A percentile compares a stretch with the other conserved stretches of the same genome.
phyloP scores from a whole-genome alignment of 2,329 filamentous ascomycete genomes.

The Pseudocercospora ulei region DNA sequence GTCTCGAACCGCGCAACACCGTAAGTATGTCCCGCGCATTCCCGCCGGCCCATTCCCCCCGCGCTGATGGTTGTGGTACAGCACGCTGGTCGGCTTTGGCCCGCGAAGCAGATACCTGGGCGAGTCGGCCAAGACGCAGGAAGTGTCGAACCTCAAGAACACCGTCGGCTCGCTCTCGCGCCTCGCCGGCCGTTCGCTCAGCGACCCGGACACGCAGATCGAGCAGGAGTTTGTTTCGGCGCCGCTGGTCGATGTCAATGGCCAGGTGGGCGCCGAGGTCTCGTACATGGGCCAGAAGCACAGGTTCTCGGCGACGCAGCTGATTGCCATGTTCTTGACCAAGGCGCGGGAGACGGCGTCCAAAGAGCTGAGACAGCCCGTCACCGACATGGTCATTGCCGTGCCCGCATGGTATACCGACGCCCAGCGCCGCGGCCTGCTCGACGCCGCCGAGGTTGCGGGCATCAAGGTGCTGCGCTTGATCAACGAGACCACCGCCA shows the following conservation, averaged over 20 bases:
- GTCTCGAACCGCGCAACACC: slow-evolving; percentile 96
- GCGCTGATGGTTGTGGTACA: slow-evolving; percentile 36
- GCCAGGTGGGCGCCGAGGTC: slow-evolving; percentile 90
- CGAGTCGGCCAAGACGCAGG: slow-evolving; percentile 93
- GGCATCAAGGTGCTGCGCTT: slow-evolving; percentile 85
- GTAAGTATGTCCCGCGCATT: slow-evolving; percentile 64
- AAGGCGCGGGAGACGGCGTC: slow-evolving; percentile 85
- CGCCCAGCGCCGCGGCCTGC: slow-evolving; percentile 73
- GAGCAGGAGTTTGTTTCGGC: slow-evolving; percentile 89
- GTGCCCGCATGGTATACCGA: slow-evolving; percentile 97
- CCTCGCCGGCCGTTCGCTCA: slow-evolving; percentile 74
- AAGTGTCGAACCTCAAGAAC: slow-evolving; percentile 99
- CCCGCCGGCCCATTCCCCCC: neutral
- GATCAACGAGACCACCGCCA: slow-evolving; percentile 96
- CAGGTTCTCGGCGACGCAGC: slow-evolving; percentile 85
- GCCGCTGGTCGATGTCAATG: slow-evolving; percentile 76
- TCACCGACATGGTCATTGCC: slow-evolving; percentile 86
- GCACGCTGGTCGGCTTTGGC: slow-evolving; percentile 88
- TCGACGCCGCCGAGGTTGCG: slow-evolving; percentile 88
- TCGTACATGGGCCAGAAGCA: slow-evolving; percentile 90
- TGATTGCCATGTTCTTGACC: slow-evolving; percentile 89
- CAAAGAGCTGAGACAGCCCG: slow-evolving; percentile 78
- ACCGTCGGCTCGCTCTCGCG: slow-evolving; percentile 89
- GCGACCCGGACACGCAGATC: slow-evolving; percentile 82
- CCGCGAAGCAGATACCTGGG: slow-evolving; percentile 89